A percentile compares a stretch with the other conserved stretches of the same genome.
phyloP scores from a whole-genome alignment of 2,329 filamentous ascomycete species.

The Sporothrix brunneoviolacea region DNA sequence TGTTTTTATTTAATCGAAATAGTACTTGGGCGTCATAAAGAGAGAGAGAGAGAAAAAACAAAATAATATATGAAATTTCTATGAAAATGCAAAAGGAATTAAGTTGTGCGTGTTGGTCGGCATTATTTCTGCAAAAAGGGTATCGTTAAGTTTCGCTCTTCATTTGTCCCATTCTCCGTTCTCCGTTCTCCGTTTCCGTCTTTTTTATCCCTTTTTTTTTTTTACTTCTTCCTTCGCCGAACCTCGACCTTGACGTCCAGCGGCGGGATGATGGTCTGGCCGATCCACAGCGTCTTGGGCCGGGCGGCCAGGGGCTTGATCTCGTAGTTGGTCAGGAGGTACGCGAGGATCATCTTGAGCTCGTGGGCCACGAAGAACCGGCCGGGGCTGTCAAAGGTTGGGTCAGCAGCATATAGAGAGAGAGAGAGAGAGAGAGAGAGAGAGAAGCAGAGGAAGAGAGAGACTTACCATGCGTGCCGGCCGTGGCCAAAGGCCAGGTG shows the following conservation, averaged over 20 bases:
- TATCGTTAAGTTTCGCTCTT: no score
- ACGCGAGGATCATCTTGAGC: constrained; percentile 31
- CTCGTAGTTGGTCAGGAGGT: constrained; percentile 26
- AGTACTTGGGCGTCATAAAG: no score
- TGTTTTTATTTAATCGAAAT: no score
- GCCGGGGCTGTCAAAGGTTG: constrained; percentile 39
- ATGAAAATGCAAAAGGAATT: no score
- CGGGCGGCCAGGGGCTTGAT: constrained; percentile 27
- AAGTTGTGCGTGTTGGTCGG: no score
- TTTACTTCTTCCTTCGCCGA: constrained; percentile 22
- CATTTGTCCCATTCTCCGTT: no score
- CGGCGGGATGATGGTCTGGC: constrained; percentile 35
- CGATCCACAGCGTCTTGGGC: constrained; percentile 38
- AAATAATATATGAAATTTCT: no score
- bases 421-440: constrained; percentile 49
- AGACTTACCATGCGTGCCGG: constrained; percentile 40
- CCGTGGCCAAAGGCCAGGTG: constrained; percentile 53
- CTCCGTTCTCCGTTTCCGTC: background rate
- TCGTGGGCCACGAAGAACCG: constrained; percentile 33
- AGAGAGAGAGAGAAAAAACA: no score
- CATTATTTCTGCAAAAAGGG: background rate
- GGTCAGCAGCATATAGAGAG: constrained; percentile 48
- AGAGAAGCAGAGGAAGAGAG: background rate
- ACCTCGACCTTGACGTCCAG: constrained; percentile 28
- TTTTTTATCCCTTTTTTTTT: background rate